Conservation (phyloP, 1,284 basidiomycete species). For the Irpex lacteus region DNA sequence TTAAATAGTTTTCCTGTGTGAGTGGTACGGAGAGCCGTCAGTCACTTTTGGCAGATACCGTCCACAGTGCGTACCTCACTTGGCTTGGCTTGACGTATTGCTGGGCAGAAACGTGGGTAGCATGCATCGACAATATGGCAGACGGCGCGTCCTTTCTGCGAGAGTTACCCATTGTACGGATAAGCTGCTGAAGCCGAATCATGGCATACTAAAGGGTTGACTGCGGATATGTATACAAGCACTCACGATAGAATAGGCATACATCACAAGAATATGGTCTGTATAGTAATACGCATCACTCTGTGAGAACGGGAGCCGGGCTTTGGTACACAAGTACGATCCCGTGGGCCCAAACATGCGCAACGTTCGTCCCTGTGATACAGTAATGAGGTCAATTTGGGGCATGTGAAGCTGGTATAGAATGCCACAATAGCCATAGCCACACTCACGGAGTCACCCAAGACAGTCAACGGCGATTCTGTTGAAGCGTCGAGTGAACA, state of each 20-base stretch:
- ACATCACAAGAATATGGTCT: background rate
- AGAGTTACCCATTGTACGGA: background rate
- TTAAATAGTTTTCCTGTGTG: background rate
- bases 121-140: background rate
- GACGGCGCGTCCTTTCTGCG: background rate
- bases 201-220: background rate
- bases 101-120: constrained; percentile 23
- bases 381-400: constrained; percentile 3
- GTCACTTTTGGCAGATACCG: background rate
- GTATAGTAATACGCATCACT: background rate
- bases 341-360: background rate
- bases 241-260: background rate
- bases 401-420: too few relatives aligned
- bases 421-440: too few relatives aligned
- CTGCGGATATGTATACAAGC: background rate
- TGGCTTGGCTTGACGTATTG: background rate
- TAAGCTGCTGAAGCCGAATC: too few relatives aligned
- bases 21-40: background rate
- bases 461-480: too few relatives aligned
- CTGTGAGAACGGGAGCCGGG: background rate
- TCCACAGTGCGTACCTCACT: background rate
- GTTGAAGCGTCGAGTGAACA: constrained; percentile 5
- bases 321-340: background rate
- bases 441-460: too few relatives aligned
- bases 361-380: constrained; percentile 6